A percentile compares a stretch with the other conserved stretches of the same genome.
These are phyloP conservation scores for Lophium mytilinum DNA, from an alignment of 495 filamentous ascomycete species.

Conservation along the genomic window DNA sequence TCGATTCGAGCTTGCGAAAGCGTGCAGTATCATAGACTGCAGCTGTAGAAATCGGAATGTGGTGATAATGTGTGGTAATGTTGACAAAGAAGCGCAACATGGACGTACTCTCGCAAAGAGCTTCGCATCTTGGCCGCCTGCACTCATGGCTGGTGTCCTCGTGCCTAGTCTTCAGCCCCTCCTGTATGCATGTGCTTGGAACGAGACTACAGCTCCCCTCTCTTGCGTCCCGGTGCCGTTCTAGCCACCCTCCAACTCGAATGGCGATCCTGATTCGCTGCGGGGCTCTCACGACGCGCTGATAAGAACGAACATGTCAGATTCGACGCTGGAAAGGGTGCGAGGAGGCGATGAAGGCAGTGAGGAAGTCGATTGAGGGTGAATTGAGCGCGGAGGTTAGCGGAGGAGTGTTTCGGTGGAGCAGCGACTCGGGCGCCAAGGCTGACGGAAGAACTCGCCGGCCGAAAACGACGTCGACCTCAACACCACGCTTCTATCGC, in stretches of 20 bases:
- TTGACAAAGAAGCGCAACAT: slow-evolving; percentile 17
- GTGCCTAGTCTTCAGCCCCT: slow-evolving; percentile 1
- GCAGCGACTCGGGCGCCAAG: too few species aligned
- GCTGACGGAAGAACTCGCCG: neutral
- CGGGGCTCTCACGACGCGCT: neutral
- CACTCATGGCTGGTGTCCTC: slow-evolving; percentile 49
- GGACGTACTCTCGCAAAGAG: slow-evolving; percentile 94
- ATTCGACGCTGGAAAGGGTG: neutral
- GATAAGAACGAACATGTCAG: neutral
- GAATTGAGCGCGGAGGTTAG: neutral
- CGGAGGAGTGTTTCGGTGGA: too few species aligned
- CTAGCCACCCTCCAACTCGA: slow-evolving; percentile 11
- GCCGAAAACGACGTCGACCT: neutral
- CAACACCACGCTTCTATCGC: neutral
- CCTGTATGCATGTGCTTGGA: slow-evolving; percentile 20
- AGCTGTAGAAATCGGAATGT: neutral
- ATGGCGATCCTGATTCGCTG: neutral
- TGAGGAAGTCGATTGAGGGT: neutral
- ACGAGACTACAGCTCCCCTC: slow-evolving; percentile 8
- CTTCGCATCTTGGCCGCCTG: slow-evolving; percentile 90
- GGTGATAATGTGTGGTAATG: neutral
- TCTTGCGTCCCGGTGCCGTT: slow-evolving; percentile 3
- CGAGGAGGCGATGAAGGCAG: neutral
- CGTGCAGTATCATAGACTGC: too few species aligned
- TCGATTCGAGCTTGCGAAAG: too few species aligned